These are phyloP conservation scores for Lipomyces chichibuensis DNA, from an alignment of 805 yeast genomes.

Conservation along the genomic window DNA sequence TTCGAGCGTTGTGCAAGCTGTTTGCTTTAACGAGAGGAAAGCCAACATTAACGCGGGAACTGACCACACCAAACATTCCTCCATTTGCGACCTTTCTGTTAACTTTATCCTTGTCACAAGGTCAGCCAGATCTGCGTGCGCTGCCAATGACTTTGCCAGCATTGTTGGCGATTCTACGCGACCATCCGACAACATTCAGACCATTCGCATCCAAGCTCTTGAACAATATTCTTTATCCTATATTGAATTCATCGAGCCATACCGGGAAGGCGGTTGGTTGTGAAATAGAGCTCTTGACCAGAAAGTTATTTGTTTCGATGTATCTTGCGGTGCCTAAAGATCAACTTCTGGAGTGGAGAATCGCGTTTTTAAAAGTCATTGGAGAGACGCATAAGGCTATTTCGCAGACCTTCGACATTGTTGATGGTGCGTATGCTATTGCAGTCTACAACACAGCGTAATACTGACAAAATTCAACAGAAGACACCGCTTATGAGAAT, in stretches of 20 bases:
- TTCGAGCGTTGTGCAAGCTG: conserved; percentile 14
- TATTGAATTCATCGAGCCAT: conserved; percentile 13
- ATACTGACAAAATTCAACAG: background rate
- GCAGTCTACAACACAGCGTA: background rate
- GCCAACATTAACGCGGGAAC: conserved; percentile 29
- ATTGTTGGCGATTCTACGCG: conserved; percentile 10
- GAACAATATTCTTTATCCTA: conserved; percentile 21
- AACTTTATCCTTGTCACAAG: conserved; percentile 2
- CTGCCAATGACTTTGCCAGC: conserved; percentile 24
- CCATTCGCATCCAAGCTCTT: conserved; percentile 20
- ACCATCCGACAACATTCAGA: conserved; percentile 24
- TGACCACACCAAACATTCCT: conserved; percentile 32
- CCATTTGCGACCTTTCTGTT: conserved; percentile 17
- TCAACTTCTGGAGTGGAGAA: conserved; percentile 25
- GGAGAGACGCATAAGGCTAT: conserved; percentile 25
- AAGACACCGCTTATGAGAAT: conserved; percentile 11
- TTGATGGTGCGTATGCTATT: conserved; percentile 8
- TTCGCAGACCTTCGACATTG: conserved; percentile 5
- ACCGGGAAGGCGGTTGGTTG: conserved; percentile 2
- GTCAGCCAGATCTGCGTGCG: background rate
- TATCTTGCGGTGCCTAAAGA: conserved; percentile 25
- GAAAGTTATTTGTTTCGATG: conserved; percentile 18
- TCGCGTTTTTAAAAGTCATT: conserved; percentile 14
- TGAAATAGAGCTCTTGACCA: conserved; percentile 16
- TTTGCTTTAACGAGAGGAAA: conserved; percentile 21